These are phyloP conservation scores for Apiospora rasikravindrae DNA, from an alignment of 2,329 filamentous ascomycete genomes.

Conservation along the genomic window DNA sequence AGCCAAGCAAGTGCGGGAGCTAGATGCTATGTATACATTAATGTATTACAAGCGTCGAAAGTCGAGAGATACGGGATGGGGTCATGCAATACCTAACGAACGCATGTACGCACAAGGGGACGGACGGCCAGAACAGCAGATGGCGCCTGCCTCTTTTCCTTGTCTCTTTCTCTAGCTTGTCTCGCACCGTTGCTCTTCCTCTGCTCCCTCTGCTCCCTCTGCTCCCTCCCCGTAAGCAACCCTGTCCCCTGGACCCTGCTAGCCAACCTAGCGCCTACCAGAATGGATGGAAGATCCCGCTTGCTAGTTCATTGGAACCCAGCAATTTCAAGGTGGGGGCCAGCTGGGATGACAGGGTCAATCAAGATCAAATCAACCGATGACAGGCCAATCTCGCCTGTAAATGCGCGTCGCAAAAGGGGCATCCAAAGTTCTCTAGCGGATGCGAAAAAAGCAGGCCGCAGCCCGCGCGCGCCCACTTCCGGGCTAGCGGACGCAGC, in stretches of 20 bases:
- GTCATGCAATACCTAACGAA: background rate
- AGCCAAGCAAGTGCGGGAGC: conserved; percentile 16
- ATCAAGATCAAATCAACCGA: conserved; percentile 18
- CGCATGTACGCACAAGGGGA: background rate
- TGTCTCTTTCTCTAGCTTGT: background rate
- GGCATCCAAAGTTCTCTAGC: background rate
- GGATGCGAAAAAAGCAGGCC: too few relatives aligned
- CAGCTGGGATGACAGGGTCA: conserved; percentile 18
- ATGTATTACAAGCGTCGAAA: background rate
- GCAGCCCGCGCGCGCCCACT: background rate
- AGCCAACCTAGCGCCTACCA: background rate
- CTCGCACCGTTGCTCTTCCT: conserved; percentile 3
- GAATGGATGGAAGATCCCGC: conserved; percentile 17
- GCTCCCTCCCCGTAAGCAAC: background rate
- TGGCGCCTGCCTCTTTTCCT: background rate
- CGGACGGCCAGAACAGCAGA: background rate
- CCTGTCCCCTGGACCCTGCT: background rate
- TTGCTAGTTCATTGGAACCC: conserved; percentile 13
- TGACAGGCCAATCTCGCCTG: conserved; percentile 17
- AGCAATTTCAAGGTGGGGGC: conserved; percentile 4
- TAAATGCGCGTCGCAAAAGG: conserved; percentile 5
- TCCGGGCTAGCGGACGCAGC: background rate
- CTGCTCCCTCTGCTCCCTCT: background rate
- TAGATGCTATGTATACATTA: conserved; percentile 15
- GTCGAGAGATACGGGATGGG: background rate